phyloP scores from a whole-genome alignment of 169 alveolate genomes.

The Eimeria necatrix region DNA sequence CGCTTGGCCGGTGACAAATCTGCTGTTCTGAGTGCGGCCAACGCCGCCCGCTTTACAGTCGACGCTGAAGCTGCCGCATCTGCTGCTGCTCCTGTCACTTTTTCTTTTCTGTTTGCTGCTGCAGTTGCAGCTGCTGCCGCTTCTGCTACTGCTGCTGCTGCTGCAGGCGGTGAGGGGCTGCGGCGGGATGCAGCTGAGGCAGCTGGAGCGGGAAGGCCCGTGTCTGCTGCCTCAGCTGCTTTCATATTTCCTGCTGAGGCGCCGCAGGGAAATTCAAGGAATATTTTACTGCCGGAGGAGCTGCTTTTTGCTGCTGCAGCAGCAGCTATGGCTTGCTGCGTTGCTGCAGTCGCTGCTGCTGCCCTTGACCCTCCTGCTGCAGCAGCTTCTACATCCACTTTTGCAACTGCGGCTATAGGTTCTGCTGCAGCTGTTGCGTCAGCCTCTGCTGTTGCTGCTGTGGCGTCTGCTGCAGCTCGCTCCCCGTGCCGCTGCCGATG shows the following conservation, averaged over 20 bases:
- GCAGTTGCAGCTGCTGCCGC: background rate
- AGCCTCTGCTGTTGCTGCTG: background rate
- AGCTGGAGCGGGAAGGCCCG: no score
- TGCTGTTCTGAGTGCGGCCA: slow-evolving; percentile 34
- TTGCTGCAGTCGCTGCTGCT: background rate
- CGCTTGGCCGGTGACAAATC: slow-evolving; percentile 25
- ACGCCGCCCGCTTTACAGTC: slow-evolving; percentile 23
- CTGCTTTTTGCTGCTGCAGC: background rate
- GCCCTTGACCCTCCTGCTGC: background rate
- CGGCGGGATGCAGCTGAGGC: no score
- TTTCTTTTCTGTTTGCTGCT: slow-evolving; percentile 5
- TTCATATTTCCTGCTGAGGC: no score
- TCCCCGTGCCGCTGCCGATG: background rate
- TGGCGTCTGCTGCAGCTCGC: background rate
- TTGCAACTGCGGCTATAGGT: background rate
- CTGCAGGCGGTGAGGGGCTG: background rate
- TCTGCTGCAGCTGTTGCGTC: background rate
- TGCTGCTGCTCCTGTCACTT: slow-evolving; percentile 21
- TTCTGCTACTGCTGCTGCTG: background rate
- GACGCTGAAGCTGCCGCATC: background rate
- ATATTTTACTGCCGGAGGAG: background rate
- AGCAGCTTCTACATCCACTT: no score
- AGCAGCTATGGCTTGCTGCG: background rate
- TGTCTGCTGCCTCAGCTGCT: no score
- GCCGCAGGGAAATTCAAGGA: no score